phyloP scores from a whole-genome alignment of 441 rosid species.

The Gossypium gossypioides region DNA sequence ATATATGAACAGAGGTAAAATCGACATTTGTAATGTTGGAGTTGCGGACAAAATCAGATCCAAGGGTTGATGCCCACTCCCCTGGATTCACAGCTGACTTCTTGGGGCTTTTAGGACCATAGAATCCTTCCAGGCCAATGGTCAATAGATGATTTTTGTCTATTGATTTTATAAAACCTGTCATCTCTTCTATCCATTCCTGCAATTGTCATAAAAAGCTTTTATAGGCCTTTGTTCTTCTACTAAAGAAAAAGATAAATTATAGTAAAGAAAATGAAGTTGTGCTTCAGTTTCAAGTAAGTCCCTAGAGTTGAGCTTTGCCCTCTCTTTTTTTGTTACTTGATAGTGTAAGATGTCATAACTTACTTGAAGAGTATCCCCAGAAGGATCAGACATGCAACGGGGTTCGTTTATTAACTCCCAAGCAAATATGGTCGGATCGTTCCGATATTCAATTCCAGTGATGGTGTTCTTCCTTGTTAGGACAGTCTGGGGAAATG shows the following conservation, averaged over 20 bases:
- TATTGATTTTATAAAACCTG: slow-evolving; percentile 66
- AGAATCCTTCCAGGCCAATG: slow-evolving; percentile 89
- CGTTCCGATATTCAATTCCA: slow-evolving; percentile 71
- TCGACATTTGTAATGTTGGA: slow-evolving; percentile 48
- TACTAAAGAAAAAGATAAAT: not conserved
- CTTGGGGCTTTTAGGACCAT: slow-evolving; percentile 76
- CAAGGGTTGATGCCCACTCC: slow-evolving; percentile 65
- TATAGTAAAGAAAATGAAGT: not conserved
- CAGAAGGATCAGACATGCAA: slow-evolving; percentile 78
- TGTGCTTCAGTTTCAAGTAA: not conserved
- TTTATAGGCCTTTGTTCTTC: not conserved
- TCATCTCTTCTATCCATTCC: slow-evolving; percentile 88
- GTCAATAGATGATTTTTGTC: slow-evolving; percentile 80
- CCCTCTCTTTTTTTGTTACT: not conserved
- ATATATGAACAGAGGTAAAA: slow-evolving; percentile 87
- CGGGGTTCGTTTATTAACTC: slow-evolving; percentile 94
- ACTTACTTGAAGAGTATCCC: slow-evolving; percentile 83
- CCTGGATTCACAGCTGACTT: slow-evolving; percentile 65
- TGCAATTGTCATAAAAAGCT: slow-evolving; percentile 24
- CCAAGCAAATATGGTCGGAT: slow-evolving; percentile 88
- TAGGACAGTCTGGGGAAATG: slow-evolving; percentile 45
- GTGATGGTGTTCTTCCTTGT: slow-evolving; percentile 79
- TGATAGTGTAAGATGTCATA: slow-evolving; percentile 9
- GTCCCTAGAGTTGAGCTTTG: not conserved
- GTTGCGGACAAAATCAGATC: slow-evolving; percentile 78